Evolutionary conservation across 306 rosid genomes (phyloP).

Genomic region (Cicer judaicum): DNA sequence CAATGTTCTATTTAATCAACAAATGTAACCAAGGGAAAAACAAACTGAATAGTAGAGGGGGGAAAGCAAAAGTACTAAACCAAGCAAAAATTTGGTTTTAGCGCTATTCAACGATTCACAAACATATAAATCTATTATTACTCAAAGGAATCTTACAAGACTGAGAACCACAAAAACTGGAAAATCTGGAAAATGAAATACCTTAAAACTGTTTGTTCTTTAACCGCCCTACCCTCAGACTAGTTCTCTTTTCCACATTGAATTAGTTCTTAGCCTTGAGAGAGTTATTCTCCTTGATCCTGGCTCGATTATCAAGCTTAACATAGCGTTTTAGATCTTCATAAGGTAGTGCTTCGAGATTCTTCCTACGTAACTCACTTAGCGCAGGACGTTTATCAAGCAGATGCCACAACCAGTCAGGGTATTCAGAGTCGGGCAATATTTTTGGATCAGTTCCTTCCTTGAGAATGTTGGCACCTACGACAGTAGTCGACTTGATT

Average conservation of each 20-base stretch:
- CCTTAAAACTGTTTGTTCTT: conserved; percentile 6
- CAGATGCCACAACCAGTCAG: conserved; percentile 82
- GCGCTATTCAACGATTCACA: conserved; percentile 31
- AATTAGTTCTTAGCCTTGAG: conserved; percentile 73
- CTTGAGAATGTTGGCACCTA: conserved; percentile 87
- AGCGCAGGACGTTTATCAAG: conserved; percentile 74
- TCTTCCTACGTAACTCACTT: conserved; percentile 79
- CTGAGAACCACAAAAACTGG: conserved; percentile 31
- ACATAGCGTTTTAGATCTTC: conserved; percentile 76
- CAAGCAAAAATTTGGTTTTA: conserved; percentile 32
- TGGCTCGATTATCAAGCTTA: conserved; percentile 81
- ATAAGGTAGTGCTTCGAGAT: conserved; percentile 60
- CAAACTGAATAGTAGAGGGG: conserved; percentile 16
- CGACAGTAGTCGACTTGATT: conserved; percentile 77
- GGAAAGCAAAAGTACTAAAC: conserved; percentile 12
- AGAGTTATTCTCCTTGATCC: conserved; percentile 83
- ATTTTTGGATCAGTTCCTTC: conserved; percentile 83
- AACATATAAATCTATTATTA: conserved; percentile 34
- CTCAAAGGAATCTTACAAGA: conserved; percentile 44
- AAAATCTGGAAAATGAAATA: conserved; percentile 33
- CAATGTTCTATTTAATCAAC: conserved; percentile 42
- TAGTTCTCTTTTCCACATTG: conserved; percentile 10
- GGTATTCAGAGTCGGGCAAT: conserved; percentile 81
- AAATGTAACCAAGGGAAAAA: not conserved
- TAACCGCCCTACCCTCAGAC: too few relatives aligned